phyloP scores from a whole-genome alignment of 345 rosid species.

The Garcia nutans region DNA sequence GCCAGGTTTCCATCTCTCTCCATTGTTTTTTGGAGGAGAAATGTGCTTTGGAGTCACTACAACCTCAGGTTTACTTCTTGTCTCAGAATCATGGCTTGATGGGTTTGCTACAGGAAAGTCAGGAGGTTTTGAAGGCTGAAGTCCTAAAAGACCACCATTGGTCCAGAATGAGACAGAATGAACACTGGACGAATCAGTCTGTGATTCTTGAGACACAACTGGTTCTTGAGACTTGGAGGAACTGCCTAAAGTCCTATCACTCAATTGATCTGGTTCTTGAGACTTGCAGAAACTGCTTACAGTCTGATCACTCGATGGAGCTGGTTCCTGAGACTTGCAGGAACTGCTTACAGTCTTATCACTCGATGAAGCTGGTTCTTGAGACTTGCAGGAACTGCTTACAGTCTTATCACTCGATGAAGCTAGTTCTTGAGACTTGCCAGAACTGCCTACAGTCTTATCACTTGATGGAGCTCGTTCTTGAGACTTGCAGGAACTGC shows the following conservation, averaged over 20 bases:
- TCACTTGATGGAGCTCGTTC: slow-evolving; percentile 18
- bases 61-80: slow-evolving; percentile 27
- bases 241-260: neutral
- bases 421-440: too few relatives aligned
- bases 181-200: slow-evolving; percentile 32
- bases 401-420: too few relatives aligned
- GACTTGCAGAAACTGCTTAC: neutral
- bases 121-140: slow-evolving; percentile 88
- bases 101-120: slow-evolving; percentile 58
- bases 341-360: too few relatives aligned
- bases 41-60: slow-evolving; percentile 22
- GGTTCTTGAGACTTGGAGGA: slow-evolving; percentile 23
- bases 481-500: slow-evolving; percentile 27
- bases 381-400: too few relatives aligned
- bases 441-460: too few relatives aligned
- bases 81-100: slow-evolving; percentile 25
- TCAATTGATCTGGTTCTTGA: neutral
- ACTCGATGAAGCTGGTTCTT: too few relatives aligned
- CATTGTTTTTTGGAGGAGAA: slow-evolving; percentile 16
- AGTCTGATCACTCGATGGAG: too few relatives aligned
- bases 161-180: slow-evolving; percentile 76
- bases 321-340: neutral
- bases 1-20: slow-evolving; percentile 32
- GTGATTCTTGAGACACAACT: slow-evolving; percentile 35
- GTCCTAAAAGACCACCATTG: slow-evolving; percentile 90